These are phyloP conservation scores for Carex sylvatica DNA, from an alignment of 202 grass and related monocot species.

Conservation along the genomic window DNA sequence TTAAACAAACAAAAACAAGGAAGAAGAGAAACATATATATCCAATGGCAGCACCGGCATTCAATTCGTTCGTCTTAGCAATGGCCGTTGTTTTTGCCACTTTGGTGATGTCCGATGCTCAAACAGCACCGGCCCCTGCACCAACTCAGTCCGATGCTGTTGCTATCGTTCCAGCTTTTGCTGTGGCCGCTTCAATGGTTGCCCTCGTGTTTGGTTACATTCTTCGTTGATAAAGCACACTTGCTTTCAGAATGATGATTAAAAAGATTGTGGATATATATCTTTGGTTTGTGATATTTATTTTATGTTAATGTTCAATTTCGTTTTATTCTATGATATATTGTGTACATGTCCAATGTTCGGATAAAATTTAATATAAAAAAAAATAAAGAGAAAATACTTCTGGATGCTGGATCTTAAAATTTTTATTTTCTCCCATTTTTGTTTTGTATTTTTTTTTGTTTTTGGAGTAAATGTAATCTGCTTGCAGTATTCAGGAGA, in stretches of 20 bases:
- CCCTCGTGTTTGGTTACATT: not conserved
- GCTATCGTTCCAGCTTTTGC: not conserved
- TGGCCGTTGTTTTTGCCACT: not conserved
- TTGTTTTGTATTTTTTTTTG: no score
- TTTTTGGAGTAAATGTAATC: no score
- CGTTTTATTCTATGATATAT: not conserved
- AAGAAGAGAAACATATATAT: not conserved
- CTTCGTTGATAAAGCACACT: not conserved
- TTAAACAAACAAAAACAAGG: not conserved
- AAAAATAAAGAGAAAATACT: no score
- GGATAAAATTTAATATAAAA: no score
- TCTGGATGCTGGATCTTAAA: no score
- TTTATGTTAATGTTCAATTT: not conserved
- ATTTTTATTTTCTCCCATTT: no score
- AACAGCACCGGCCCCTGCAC: not conserved
- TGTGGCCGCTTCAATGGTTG: not conserved
- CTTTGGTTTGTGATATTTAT: not conserved
- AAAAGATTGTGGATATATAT: not conserved
- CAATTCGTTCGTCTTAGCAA: not conserved
- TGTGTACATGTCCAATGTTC: not conserved
- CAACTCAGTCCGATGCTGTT: not conserved
- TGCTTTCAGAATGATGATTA: no score
- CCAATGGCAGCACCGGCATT: not conserved
- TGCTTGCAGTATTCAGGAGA: no score
- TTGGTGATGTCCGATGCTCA: not conserved